phyloP scores from a whole-genome alignment of 306 rosid genomes.

The Cucumis hystrix region DNA sequence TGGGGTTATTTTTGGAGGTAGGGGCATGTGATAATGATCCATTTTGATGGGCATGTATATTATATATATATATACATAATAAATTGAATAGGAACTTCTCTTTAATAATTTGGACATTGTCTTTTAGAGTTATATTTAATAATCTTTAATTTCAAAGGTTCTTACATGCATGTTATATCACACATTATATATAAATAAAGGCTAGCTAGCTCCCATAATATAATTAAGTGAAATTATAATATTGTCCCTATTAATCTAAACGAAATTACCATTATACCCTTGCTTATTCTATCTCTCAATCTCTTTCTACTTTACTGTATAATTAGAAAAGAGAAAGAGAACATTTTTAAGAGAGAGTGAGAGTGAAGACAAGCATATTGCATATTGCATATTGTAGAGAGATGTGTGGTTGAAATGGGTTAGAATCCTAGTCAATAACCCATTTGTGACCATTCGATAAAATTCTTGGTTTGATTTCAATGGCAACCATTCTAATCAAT shows the following conservation, averaged over 20 bases:
- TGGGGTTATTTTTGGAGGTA: not conserved
- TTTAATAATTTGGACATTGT: not conserved
- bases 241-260: not conserved
- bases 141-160: not conserved
- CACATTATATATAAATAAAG: not conserved
- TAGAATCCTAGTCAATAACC: not conserved
- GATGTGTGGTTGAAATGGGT: not conserved
- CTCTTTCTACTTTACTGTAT: not conserved
- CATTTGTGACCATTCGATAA: not conserved
- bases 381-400: not conserved
- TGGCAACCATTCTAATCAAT: not conserved
- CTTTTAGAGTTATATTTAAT: not conserved
- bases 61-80: too few relatives aligned
- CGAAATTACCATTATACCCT: not conserved
- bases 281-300: not conserved
- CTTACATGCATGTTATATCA: not conserved
- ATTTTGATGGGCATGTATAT: not conserved
- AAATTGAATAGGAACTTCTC: not conserved
- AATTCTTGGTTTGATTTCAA: not conserved
- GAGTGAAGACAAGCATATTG: not conserved
- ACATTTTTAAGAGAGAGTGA: not conserved
- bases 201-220: too few relatives aligned
- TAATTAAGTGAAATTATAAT: not conserved
- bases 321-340: not conserved
- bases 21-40: not conserved